Percentiles rank a stretch among this genome's conserved stretches.
These are phyloP conservation scores for Kappamyces sp. DNA, from an alignment of 192 early-diverging fungal genomes.

Conservation along the genomic window DNA sequence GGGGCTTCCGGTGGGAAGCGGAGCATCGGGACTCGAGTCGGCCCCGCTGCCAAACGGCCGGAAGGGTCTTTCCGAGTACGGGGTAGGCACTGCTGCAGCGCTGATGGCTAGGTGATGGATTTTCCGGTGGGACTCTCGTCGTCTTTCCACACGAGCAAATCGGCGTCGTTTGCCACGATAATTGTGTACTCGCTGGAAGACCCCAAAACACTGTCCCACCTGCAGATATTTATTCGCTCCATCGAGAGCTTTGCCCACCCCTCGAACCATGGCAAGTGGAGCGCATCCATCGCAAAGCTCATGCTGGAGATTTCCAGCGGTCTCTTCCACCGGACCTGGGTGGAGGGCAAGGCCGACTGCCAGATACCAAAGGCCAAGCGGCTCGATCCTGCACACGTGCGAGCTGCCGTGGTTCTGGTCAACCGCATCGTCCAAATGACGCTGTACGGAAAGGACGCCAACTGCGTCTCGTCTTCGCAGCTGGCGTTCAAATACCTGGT, in stretches of 20 bases:
- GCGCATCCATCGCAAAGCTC: constrained; percentile 63
- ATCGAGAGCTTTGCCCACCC: constrained; percentile 88
- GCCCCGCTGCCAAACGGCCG: constrained; percentile 18
- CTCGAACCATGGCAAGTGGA: constrained; percentile 88
- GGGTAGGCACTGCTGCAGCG: neutral
- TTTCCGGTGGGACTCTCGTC: constrained; percentile 21
- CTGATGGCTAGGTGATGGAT: neutral
- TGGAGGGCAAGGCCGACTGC: constrained; percentile 57
- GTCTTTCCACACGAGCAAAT: constrained; percentile 30
- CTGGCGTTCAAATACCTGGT: constrained; percentile 63
- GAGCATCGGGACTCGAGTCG: constrained; percentile 31
- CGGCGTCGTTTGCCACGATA: constrained; percentile 67
- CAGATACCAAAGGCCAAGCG: constrained; percentile 52
- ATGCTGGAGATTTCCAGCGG: constrained; percentile 58
- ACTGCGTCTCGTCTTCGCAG: constrained; percentile 52
- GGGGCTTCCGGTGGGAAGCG: constrained; percentile 40
- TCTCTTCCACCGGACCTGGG: constrained; percentile 54
- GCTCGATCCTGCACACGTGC: constrained; percentile 49
- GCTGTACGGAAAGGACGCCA: constrained; percentile 72
- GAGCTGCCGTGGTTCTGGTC: constrained; percentile 60
- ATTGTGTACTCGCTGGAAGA: constrained; percentile 73
- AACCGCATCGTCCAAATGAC: constrained; percentile 53
- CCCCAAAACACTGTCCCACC: constrained; percentile 49
- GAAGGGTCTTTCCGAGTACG: neutral
- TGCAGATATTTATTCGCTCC: constrained; percentile 74